Base-by-base conservation (phyloP, 352 stramenopile genomes). In the Pythium plurisporium region DNA sequence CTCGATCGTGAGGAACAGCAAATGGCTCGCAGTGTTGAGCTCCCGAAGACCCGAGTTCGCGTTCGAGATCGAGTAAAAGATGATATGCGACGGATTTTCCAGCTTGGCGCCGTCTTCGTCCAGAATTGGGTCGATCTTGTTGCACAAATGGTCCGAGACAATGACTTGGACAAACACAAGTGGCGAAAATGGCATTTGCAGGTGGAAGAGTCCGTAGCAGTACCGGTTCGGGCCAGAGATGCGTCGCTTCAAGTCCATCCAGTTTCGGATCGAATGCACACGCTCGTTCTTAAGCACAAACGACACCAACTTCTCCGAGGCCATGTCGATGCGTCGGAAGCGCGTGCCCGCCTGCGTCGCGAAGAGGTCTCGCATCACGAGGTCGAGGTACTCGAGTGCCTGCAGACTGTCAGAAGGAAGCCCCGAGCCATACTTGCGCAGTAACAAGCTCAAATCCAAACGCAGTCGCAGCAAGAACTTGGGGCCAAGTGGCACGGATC, bases 21-120 rank as follows among this genome's bases (percentile, higher is more conserved):
- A 62, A 23, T 94, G 84, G 25, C 80, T 91, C 19, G 80, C 84
- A 1, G 89, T 86, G 52, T 94, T 94, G 22, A 94, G 54, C 33
- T 84, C 84, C 0, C 79, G 80, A n/a, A 94, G 70, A 14, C 84
- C 84, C 17, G 62, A 60, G 59, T 94, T 91, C 19, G 82, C 75
- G 49, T 87, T 94, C 3, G 80, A 91, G 14, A 94, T 87, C 17
- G 84, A 86, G 49, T 94, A 94, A 45, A 92, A 94, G 36, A 94
- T 78, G n/a, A 88, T 80, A 52, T 94, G 84, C 14, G 82, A 85
- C 5, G 80, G 82, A 4, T 71, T 72, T 20, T 47, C 51, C 25
- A 78, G 58, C 12, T 72, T 56, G 0, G 67, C 62, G 2, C 70
- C 73, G 30, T 89, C 78, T 30, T 73, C 41, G 22, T 87, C 65